Evolutionary conservation across 345 rosid genomes (phyloP).

Genomic region (Zanthoxylum bungeanum): DNA sequence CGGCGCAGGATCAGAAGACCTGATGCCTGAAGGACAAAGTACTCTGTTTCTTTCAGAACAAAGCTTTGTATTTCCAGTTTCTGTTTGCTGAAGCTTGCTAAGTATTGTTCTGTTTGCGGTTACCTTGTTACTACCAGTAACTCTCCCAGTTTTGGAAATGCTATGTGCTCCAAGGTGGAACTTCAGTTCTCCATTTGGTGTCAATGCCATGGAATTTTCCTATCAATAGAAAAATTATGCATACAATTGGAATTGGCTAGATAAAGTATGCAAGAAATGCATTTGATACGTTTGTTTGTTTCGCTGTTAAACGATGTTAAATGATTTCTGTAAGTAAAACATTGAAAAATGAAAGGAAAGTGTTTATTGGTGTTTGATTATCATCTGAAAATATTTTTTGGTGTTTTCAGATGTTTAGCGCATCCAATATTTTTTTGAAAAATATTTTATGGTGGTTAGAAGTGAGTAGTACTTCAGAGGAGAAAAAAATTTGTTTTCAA

Average conservation of each 20-base stretch:
- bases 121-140: not conserved
- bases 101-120: constrained; percentile 15
- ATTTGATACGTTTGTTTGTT: too few relatives aligned
- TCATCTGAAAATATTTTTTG: too few relatives aligned
- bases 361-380: too few relatives aligned
- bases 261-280: not conserved
- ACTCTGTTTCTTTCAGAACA: not conserved
- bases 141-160: constrained; percentile 11
- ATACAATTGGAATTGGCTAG: not conserved
- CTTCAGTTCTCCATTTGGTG: constrained; percentile 20
- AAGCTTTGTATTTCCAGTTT: constrained; percentile 8
- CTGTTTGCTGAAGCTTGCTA: constrained; percentile 17
- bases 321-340: too few relatives aligned
- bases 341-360: too few relatives aligned
- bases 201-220: constrained; percentile 19
- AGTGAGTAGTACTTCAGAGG: too few relatives aligned
- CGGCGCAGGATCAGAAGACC: not conserved
- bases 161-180: constrained; percentile 16
- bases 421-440: too few relatives aligned
- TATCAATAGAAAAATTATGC: not conserved
- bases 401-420: too few relatives aligned
- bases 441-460: too few relatives aligned
- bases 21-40: not conserved
- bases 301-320: too few relatives aligned
- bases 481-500: too few relatives aligned